Base-by-base conservation (phyloP, 257 asterid genomes). In the Perilla frutescens region DNA sequence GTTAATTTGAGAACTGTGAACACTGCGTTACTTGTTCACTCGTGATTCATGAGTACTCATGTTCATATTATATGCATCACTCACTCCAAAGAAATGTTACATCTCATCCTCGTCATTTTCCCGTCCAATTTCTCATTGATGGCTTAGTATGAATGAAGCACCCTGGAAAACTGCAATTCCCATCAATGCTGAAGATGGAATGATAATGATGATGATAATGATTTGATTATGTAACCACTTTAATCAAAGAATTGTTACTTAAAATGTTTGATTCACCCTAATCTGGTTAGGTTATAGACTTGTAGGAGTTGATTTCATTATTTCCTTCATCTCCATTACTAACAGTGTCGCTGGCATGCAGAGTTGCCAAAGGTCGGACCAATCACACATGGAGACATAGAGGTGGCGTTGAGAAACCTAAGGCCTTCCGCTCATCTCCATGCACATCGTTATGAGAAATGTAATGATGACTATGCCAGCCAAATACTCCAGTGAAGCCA, bases 361-460 rank as follows among this genome's bases (percentile, higher is more conserved):
- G 99, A 94, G 81, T 78, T 94, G 87, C 99, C 99, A 31, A 81
- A 68, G 62, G 92, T 90, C 60, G 97, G 97, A 69, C 95, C 96
- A 14, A 90, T 91, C n/a, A 87, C 88, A 1, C 90, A 78, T 56
- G 79, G 57, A 14, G 99, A 94, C 76, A 62, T 91, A 32, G 96
- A 88, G 86, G 80, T 81, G 68, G 97, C 99, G 40, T 64, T 94
- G 85, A 88, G 77, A 87, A 94, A 94, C 88, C 88, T 97, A 4
- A 79, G 97, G 48, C 97, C 99, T 68, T 94, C 99, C 0, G 97
- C 99, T 11, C 99, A 91, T 77, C 97, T 94, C 79, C 84, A 62
- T 71, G 97, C 99, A 1, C 91, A 83, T 70, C 96, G 97, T 47
- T 94, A 94, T 11, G 91, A 88, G 26, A 87, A 84, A 83, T 94